These are phyloP conservation scores for Xylariales sp. DNA, from an alignment of 2,329 filamentous ascomycete genomes.

Conservation along the genomic window DNA sequence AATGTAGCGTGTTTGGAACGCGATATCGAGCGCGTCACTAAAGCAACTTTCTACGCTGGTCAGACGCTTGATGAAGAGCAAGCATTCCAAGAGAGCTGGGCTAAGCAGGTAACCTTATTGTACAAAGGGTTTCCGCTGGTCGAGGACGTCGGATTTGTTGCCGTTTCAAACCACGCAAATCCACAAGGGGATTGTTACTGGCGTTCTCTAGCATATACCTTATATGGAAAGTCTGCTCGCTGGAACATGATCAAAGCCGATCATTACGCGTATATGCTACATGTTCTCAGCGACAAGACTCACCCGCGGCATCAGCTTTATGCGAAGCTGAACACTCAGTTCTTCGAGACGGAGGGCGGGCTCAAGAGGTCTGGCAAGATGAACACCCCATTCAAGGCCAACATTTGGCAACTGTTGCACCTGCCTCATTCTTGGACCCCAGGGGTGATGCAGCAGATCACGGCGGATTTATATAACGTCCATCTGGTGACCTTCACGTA, in stretches of 20 bases:
- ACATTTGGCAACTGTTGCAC: conserved; percentile 50
- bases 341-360: conserved; percentile 28
- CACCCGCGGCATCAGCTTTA: conserved; percentile 49
- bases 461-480: conserved; percentile 51
- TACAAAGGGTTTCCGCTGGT: conserved; percentile 50
- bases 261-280: conserved; percentile 47
- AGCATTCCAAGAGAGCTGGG: conserved; percentile 16
- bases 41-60: conserved; percentile 22
- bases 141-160: conserved; percentile 49
- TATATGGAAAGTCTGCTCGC: conserved; percentile 45
- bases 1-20: neutral
- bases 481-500: conserved; percentile 50
- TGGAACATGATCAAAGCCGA: conserved; percentile 52
- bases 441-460: conserved; percentile 48
- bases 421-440: conserved; percentile 48
- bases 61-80: conserved; percentile 32
- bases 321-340: conserved; percentile 41
- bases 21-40: conserved; percentile 4
- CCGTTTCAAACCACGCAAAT: conserved; percentile 40
- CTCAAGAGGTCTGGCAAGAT: neutral
- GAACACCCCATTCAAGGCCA: conserved; percentile 39
- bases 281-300: conserved; percentile 40
- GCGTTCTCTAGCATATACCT: conserved; percentile 45
- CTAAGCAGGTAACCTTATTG: neutral
- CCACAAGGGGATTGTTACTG: conserved; percentile 50